Percentiles rank a stretch among this genome's conserved stretches.
Evolutionary conservation across 345 rosid genomes (phyloP).

Genomic region (Clarkia xantiana): DNA sequence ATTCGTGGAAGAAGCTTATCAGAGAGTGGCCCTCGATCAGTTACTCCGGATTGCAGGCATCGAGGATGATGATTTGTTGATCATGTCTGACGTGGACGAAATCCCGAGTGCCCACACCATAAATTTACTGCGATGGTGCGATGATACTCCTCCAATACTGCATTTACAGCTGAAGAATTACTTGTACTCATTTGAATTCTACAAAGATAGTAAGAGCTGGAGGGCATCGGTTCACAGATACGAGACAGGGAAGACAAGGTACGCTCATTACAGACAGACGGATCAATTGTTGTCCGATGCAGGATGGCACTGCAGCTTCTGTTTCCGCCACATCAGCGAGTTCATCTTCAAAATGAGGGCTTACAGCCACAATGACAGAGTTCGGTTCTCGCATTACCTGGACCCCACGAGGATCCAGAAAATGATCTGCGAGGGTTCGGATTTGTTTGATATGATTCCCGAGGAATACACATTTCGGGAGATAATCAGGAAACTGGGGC

Average conservation of each 20-base stretch:
- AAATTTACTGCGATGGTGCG: slow-evolving; percentile 83
- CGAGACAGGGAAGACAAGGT: slow-evolving; percentile 46
- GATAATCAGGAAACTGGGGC: slow-evolving; percentile 81
- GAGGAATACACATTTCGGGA: slow-evolving; percentile 87
- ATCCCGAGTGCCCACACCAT: slow-evolving; percentile 90
- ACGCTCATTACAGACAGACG: slow-evolving; percentile 74
- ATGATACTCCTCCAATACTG: slow-evolving; percentile 58
- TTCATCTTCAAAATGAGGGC: slow-evolving; percentile 95
- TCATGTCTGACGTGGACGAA: slow-evolving; percentile 96
- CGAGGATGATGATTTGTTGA: slow-evolving; percentile 82
- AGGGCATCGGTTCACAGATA: slow-evolving; percentile 75
- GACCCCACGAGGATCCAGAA: slow-evolving; percentile 67
- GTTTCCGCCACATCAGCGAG: slow-evolving; percentile 54
- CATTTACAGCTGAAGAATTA: slow-evolving; percentile 81
- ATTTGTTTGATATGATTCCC: slow-evolving; percentile 83
- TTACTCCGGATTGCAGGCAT: slow-evolving; percentile 72
- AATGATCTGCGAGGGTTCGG: slow-evolving; percentile 66
- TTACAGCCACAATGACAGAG: slow-evolving; percentile 81
- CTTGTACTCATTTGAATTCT: slow-evolving; percentile 74
- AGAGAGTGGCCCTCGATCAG: slow-evolving; percentile 74
- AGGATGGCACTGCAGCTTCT: slow-evolving; percentile 99
- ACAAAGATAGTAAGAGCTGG: slow-evolving; percentile 68
- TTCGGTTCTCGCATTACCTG: slow-evolving; percentile 73
- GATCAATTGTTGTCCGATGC: slow-evolving; percentile 59
- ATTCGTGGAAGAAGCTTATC: slow-evolving; percentile 85